phyloP scores from a whole-genome alignment of 225 moss, liverwort and hornwort species.

The Marchantia paleacea region DNA sequence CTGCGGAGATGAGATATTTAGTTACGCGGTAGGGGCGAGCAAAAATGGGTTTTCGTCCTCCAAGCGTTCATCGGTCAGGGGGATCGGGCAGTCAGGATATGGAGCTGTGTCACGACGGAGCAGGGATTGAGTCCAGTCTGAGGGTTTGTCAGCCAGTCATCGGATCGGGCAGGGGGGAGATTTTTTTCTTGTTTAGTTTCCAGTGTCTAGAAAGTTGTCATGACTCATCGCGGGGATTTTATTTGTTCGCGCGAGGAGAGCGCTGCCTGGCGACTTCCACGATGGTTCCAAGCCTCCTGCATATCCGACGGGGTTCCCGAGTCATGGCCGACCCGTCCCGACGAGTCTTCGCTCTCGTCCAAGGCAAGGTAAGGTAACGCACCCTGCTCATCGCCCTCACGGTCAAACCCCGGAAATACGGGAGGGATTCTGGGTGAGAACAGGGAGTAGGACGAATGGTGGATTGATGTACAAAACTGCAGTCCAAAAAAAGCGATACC shows the following conservation, averaged over 20 bases:
- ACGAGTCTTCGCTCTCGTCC: too few relatives aligned
- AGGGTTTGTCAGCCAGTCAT: not conserved
- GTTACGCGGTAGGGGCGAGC: not conserved
- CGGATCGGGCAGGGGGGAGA: not conserved
- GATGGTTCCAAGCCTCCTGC: not conserved
- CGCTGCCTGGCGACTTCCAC: not conserved
- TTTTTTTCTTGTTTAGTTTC: not conserved
- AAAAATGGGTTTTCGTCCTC: not conserved
- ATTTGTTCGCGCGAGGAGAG: not conserved
- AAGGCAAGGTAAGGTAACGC: not conserved
- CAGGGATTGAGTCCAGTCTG: not conserved
- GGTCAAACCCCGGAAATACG: not conserved
- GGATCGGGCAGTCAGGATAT: not conserved
- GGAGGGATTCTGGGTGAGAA: not conserved
- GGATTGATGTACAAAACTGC: too few relatives aligned
- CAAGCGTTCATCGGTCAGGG: not conserved
- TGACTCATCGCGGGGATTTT: not conserved
- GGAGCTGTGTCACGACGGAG: slow-evolving; percentile 6
- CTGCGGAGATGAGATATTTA: not conserved
- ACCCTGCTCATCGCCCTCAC: not conserved
- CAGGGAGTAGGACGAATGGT: too few relatives aligned
- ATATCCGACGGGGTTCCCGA: too few relatives aligned
- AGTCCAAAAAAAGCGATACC: not conserved
- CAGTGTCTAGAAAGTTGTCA: not conserved
- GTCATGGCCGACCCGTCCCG: too few relatives aligned